Evolutionary conservation across 176 grass and related monocot genomes (phyloP), one percentile per base, ranked within the genome.

Genomic region (Zea mays): DNA sequence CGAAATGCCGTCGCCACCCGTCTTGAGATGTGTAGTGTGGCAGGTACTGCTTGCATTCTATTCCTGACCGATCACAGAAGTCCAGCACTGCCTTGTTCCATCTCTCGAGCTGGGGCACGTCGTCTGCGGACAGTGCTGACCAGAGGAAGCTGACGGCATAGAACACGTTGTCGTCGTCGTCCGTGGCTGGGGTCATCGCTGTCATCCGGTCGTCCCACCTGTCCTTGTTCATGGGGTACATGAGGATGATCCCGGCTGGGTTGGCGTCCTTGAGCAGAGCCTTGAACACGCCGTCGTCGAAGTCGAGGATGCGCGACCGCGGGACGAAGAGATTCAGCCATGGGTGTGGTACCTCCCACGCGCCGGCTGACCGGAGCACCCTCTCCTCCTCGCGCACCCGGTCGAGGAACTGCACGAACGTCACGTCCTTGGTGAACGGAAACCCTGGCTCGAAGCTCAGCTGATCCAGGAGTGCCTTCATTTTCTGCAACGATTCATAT

Each of bases 271-370:
- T 48, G 0, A 92, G 52, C 41, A 89, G 76, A 21, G 68, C 62
- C 38, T 86, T 90, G 64, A 92, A 44, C 16, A 97, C 83, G 5
- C 57, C 66, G 4, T 34, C 10, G 14, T 97, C 90, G 1, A 92
- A 84, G 55, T 92, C 87, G 1, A 88, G 58, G 44, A 96, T 84
- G 4, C 65, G 83, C 3, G 85, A 88, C 37, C 71, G 68, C 3
- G 93, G 87, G 0, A 97, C 11, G 56, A 97, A 92, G 50, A 92
- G 78, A 70, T 84, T 97, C 9, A 97, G 39, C 93, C 93, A 97
- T 8, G 93, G 90, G 66, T 92, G 93, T 0, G 79, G 82, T 37
- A 90, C 85, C 4, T 88, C 73, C 90, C 82, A 90, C 10, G 69
- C 3, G 0, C 87, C 85, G 4, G 16, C 48, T 5, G 79, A 81